Percentiles rank a stretch among this genome's conserved stretches.
These are phyloP conservation scores for Earliella scabrosa DNA, from an alignment of 1,284 basidiomycete species.

Conservation along the genomic window DNA sequence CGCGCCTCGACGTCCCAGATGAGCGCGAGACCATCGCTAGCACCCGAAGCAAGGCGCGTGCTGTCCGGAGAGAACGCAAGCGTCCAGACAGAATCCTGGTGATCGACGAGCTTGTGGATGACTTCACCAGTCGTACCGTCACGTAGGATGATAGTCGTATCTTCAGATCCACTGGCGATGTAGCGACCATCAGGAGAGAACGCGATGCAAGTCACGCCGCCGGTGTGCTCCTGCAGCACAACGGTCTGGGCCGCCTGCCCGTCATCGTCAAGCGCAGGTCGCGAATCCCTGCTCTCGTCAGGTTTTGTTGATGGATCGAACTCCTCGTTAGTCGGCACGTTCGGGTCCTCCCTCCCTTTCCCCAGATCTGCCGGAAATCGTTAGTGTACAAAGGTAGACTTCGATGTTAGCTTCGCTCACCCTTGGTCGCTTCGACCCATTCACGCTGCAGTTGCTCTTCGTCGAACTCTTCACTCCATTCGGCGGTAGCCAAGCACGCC, in stretches of 20 bases:
- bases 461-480: slow-evolving; percentile 17
- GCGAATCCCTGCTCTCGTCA: not conserved
- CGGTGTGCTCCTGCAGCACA: slow-evolving; percentile 16
- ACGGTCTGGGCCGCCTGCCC: not conserved
- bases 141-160: slow-evolving; percentile 21
- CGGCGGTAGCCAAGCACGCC: slow-evolving; percentile 12
- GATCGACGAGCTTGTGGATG: slow-evolving; percentile 8
- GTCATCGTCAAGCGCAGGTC: not conserved
- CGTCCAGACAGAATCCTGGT: slow-evolving; percentile 20
- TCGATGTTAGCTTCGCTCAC: too few relatives aligned
- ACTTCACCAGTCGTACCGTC: slow-evolving; percentile 12
- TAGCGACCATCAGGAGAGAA: slow-evolving; percentile 25
- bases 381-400: too few relatives aligned
- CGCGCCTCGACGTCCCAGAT: slow-evolving; percentile 25
- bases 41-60: slow-evolving; percentile 23
- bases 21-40: slow-evolving; percentile 17
- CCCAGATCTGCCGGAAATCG: not conserved
- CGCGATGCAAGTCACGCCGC: slow-evolving; percentile 19
- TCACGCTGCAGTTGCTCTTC: not conserved
- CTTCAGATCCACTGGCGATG: slow-evolving; percentile 26
- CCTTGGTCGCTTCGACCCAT: not conserved
- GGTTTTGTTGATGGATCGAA: not conserved
- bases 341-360: not conserved
- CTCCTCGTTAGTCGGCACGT: not conserved
- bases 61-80: slow-evolving; percentile 31